Conservation (phyloP, 176 grass and related monocot species). For the Ensete ventricosum region DNA sequence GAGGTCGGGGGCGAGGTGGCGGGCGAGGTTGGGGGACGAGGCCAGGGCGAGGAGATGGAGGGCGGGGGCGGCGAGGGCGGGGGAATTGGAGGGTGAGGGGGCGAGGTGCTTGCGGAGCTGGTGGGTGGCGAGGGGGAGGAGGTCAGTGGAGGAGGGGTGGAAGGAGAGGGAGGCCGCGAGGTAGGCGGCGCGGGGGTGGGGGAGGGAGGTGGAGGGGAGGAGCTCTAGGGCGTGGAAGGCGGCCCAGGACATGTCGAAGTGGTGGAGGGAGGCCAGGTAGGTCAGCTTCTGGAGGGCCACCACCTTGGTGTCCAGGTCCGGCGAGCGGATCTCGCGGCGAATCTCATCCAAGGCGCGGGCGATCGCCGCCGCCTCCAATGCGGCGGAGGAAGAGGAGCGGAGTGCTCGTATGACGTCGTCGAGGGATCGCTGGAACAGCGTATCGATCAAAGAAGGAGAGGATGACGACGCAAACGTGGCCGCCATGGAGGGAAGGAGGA, state of each 20-base stretch:
- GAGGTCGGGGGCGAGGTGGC: constrained; percentile 63
- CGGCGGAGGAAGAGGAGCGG: constrained; percentile 37
- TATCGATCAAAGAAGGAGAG: constrained; percentile 46
- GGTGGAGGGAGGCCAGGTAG: constrained; percentile 72
- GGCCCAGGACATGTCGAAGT: constrained; percentile 45
- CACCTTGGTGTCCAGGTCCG: constrained; percentile 53
- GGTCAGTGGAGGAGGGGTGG: constrained; percentile 65
- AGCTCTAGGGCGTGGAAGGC: constrained; percentile 82
- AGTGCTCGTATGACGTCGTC: constrained; percentile 76
- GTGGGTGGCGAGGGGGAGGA: constrained; percentile 67
- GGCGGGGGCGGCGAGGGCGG: constrained; percentile 33
- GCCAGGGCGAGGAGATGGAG: constrained; percentile 62
- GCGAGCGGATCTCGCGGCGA: constrained; percentile 76
- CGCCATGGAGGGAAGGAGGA: constrained; percentile 28
- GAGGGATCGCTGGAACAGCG: constrained; percentile 77
- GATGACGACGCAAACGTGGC: constrained; percentile 19
- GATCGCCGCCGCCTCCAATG: constrained; percentile 38
- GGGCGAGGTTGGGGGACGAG: constrained; percentile 45
- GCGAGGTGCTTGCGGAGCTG: constrained; percentile 88
- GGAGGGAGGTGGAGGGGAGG: constrained; percentile 55
- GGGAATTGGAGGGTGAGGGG: constrained; percentile 24
- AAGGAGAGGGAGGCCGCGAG: constrained; percentile 73
- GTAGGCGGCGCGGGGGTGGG: constrained; percentile 62
- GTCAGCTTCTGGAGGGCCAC: constrained; percentile 75
- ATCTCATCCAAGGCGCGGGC: constrained; percentile 67